Evolutionary conservation across 768 basidiomycete genomes (phyloP).

Genomic region (Boletellus ananiceps): DNA sequence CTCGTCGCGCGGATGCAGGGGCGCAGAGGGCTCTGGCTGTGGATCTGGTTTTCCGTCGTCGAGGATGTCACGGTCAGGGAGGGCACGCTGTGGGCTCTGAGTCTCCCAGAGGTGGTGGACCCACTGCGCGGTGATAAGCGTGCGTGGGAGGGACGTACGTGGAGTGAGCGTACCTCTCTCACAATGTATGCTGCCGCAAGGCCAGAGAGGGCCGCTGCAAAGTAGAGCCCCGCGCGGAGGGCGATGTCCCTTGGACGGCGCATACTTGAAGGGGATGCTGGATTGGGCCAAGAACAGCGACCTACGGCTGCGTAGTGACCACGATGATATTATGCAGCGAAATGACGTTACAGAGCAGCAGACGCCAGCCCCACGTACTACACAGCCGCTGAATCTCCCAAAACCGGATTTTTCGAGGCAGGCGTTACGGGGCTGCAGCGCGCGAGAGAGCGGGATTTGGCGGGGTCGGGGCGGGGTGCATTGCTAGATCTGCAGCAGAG

Average conservation of each 20-base stretch:
- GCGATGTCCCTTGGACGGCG: conserved; percentile 7
- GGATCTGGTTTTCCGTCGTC: not conserved
- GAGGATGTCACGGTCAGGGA: not conserved
- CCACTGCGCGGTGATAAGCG: conserved; percentile 9
- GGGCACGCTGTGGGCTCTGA: not conserved
- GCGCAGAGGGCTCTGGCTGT: too few species aligned
- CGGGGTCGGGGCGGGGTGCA: too few species aligned
- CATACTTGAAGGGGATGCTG: conserved; percentile 4
- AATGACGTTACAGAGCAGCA: not conserved
- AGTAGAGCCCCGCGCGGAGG: conserved; percentile 4
- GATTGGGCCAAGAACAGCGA: too few species aligned
- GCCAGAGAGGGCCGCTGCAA: conserved; percentile 15
- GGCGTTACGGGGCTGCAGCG: too few species aligned
- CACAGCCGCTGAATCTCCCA: too few species aligned
- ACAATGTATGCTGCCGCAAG: conserved; percentile 21
- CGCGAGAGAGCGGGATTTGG: not conserved
- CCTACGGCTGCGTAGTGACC: not conserved
- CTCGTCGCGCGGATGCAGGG: too few species aligned
- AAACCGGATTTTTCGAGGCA: too few species aligned
- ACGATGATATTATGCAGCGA: not conserved
- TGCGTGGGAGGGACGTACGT: accelerated
- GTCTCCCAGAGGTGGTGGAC: conserved; percentile 3
- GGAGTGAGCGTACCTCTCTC: conserved; percentile 10
- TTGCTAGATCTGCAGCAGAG: too few species aligned
- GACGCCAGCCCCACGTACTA: too few species aligned